phyloP scores from a whole-genome alignment of 2,329 filamentous ascomycete genomes.

The Ceratocystis cacaofunesta region DNA sequence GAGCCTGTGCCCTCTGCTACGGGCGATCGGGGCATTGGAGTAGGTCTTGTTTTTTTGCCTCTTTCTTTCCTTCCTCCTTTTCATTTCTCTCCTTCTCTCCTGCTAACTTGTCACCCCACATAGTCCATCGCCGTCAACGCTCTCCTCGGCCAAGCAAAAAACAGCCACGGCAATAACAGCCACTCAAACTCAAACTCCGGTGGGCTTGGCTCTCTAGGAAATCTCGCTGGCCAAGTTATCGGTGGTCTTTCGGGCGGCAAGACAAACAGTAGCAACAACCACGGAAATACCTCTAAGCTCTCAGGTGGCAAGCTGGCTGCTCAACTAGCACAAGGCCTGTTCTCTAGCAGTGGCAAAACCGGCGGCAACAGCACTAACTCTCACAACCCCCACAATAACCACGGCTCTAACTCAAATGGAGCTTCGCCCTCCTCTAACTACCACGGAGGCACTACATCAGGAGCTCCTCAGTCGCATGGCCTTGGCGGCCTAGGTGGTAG shows the following conservation, averaged over 20 bases:
- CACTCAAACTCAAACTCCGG: conserved; percentile 25
- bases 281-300: conserved; percentile 25
- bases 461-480: conserved; percentile 24
- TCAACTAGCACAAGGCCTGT: conserved; percentile 40
- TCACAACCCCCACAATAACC: conserved; percentile 1
- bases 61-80: conserved; percentile 14
- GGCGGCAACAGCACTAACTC: conserved; percentile 22
- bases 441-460: conserved; percentile 32
- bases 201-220: conserved; percentile 32
- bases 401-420: conserved; percentile 22
- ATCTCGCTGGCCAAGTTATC: conserved; percentile 34
- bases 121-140: conserved; percentile 48
- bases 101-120: conserved; percentile 2
- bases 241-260: conserved; percentile 24
- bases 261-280: conserved; percentile 20
- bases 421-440: conserved; percentile 25
- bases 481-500: conserved; percentile 37
- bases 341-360: conserved; percentile 28
- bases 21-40: conserved; percentile 49
- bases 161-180: conserved; percentile 26
- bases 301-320: conserved; percentile 39
- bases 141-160: conserved; percentile 35
- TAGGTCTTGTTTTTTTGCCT: conserved; percentile 29
- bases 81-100: conserved; percentile 19
- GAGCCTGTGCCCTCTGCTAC: conserved; percentile 29